Percentiles rank a stretch among this genome's conserved stretches.
These are phyloP conservation scores for Metschnikowia koreensis DNA, from an alignment of 805 yeast species.

Conservation along the genomic window DNA sequence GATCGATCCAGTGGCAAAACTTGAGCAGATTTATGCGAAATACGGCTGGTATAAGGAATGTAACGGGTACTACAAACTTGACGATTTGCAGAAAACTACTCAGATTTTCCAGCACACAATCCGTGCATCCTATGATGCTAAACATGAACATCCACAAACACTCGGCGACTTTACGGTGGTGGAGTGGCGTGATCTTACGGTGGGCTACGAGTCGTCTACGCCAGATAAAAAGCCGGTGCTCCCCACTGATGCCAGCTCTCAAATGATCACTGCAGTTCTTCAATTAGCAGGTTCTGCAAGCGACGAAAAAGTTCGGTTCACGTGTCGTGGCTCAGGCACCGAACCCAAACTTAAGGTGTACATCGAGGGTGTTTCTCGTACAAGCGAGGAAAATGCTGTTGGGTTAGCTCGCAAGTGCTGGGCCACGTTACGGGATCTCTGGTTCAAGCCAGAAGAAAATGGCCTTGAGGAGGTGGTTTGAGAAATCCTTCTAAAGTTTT, in stretches of 20 bases:
- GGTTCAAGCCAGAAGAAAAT: conserved; percentile 65
- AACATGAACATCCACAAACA: conserved; percentile 38
- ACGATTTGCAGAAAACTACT: conserved; percentile 50
- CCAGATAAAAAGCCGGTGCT: conserved; percentile 54
- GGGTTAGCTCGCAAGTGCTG: conserved; percentile 63
- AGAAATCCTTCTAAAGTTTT: too few species aligned
- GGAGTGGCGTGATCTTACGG: conserved; percentile 80
- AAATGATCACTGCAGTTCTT: conserved; percentile 78
- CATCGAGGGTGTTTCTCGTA: conserved; percentile 65
- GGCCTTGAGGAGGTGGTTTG: conserved; percentile 35
- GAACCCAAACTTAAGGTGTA: conserved; percentile 93
- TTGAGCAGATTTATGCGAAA: conserved; percentile 56
- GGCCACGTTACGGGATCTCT: conserved; percentile 52
- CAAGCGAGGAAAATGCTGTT: conserved; percentile 46
- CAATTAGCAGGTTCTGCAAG: conserved; percentile 10
- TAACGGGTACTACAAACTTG: conserved; percentile 80
- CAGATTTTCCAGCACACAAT: conserved; percentile 52
- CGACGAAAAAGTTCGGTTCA: conserved; percentile 57
- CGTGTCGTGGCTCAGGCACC: conserved; percentile 93
- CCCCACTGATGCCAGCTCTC: conserved; percentile 71
- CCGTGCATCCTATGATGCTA: conserved; percentile 30
- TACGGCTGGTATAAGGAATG: conserved; percentile 83
- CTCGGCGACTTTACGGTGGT: conserved; percentile 60
- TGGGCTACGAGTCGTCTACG: conserved; percentile 75
- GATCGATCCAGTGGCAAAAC: conserved; percentile 44